phyloP scores from a whole-genome alignment of 805 yeast species.

The Candida yuanshanica region DNA sequence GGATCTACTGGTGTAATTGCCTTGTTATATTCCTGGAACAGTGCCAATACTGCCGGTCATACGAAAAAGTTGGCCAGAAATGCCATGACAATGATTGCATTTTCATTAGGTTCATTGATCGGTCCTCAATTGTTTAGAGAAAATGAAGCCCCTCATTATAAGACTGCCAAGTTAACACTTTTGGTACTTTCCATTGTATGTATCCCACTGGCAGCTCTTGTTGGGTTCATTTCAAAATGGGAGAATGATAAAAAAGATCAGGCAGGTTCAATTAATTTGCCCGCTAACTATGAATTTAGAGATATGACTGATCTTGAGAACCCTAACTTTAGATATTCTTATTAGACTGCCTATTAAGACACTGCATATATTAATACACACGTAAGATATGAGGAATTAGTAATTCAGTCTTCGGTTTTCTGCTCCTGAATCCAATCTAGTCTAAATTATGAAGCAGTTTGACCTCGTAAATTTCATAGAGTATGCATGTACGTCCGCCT shows the following conservation, averaged over 20 bases:
- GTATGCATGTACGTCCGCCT: no score
- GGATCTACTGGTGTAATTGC: constrained; percentile 55
- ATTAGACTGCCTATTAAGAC: no score
- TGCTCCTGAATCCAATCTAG: no score
- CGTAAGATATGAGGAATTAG: no score
- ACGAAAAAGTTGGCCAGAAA: constrained; percentile 52
- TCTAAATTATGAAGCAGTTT: no score
- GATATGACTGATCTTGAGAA: constrained; percentile 60
- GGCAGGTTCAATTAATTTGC: constrained; percentile 27
- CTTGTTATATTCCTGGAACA: constrained; percentile 55
- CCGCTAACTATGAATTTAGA: constrained; percentile 38
- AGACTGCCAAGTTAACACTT: constrained; percentile 52
- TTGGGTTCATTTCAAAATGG: constrained; percentile 37
- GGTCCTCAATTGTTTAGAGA: constrained; percentile 61
- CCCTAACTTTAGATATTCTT: constrained; percentile 46
- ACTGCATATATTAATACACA: background rate
- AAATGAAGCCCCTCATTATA: constrained; percentile 45
- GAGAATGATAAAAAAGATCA: constrained; percentile 49
- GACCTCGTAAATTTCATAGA: no score
- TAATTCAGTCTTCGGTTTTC: no score
- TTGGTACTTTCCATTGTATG: constrained; percentile 44
- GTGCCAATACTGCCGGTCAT: constrained; percentile 57
- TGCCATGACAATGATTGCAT: constrained; percentile 51
- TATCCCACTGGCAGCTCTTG: constrained; percentile 36
- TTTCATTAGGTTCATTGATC: constrained; percentile 51